A percentile compares a stretch with the other conserved stretches of the same genome.
Evolutionary conservation across 2,329 filamentous ascomycete species (phyloP).

Genomic region (Aspergillus spinulosporus): DNA sequence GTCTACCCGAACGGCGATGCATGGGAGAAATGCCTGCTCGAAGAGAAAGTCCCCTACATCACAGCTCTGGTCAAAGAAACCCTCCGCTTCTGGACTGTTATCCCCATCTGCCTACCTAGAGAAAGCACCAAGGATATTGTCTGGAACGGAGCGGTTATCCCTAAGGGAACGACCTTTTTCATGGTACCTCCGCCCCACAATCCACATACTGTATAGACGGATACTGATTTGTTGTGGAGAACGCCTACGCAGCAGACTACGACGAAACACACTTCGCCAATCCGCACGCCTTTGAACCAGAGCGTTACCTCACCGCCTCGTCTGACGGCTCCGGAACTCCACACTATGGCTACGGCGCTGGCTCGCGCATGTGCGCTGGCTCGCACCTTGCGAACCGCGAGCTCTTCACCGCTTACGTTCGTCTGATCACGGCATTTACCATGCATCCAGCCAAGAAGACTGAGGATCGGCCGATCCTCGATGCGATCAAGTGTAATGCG

Average conservation of each 20-base stretch:
- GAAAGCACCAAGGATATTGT: slow-evolving; percentile 70
- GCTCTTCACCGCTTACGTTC: slow-evolving; percentile 61
- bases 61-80: slow-evolving; percentile 77
- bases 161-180: slow-evolving; percentile 75
- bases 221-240: slow-evolving; percentile 44
- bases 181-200: slow-evolving; percentile 53
- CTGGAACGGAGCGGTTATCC: slow-evolving; percentile 67
- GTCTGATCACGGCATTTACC: slow-evolving; percentile 60
- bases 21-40: slow-evolving; percentile 71
- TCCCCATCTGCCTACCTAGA: slow-evolving; percentile 74
- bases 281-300: slow-evolving; percentile 65
- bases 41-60: slow-evolving; percentile 75
- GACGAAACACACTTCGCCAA: slow-evolving; percentile 67
- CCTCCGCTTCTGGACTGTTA: slow-evolving; percentile 75
- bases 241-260: slow-evolving; percentile 73
- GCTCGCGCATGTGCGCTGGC: slow-evolving; percentile 64
- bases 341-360: slow-evolving; percentile 64
- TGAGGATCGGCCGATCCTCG: slow-evolving; percentile 54
- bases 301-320: slow-evolving; percentile 62
- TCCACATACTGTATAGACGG: background rate
- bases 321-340: slow-evolving; percentile 55
- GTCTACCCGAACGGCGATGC: slow-evolving; percentile 72
- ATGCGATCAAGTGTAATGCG: slow-evolving; percentile 59
- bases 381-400: slow-evolving; percentile 65
- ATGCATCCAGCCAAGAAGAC: slow-evolving; percentile 52